Percentiles rank a stretch among this genome's conserved stretches.
phyloP scores from a whole-genome alignment of 148 eudicot genomes.

The Silene uniflora region DNA sequence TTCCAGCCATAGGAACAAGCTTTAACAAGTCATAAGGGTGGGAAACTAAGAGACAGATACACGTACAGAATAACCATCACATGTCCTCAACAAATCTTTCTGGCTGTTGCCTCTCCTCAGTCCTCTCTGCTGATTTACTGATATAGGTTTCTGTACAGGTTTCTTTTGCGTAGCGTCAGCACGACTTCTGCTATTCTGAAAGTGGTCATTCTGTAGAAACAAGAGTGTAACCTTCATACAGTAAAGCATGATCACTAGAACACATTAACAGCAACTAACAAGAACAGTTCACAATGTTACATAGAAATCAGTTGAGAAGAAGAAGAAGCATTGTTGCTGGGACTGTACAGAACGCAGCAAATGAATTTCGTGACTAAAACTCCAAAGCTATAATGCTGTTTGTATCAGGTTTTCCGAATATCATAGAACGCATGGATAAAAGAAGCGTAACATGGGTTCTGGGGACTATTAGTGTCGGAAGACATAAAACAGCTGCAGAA shows the following conservation, averaged over 20 bases:
- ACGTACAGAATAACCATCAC: slow-evolving; percentile 82
- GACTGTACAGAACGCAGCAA: too few species aligned
- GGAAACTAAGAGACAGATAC: background rate
- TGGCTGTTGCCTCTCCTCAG: slow-evolving; percentile 67
- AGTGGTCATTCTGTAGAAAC: slow-evolving; percentile 54
- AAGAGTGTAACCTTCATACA: background rate
- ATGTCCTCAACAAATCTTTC: slow-evolving; percentile 50
- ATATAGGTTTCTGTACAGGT: slow-evolving; percentile 29
- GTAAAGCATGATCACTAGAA: background rate
- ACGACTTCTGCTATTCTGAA: slow-evolving; percentile 37
- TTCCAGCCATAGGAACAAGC: background rate
- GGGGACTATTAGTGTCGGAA: background rate
- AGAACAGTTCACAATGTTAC: background rate
- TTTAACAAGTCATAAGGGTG: too few species aligned
- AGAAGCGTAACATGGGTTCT: too few species aligned
- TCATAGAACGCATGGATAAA: background rate
- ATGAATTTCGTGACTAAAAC: background rate
- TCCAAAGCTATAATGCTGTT: too few species aligned
- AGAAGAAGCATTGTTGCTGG: too few species aligned
- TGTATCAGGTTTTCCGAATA: too few species aligned
- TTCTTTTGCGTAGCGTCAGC: slow-evolving; percentile 33
- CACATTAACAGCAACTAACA: background rate
- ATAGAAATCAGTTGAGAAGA: background rate
- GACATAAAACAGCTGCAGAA: background rate
- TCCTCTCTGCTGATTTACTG: slow-evolving; percentile 43